A percentile compares a stretch with the other conserved stretches of the same genome.
Conservation (phyloP, 1,284 basidiomycete genomes). For the Leccinum solheimii region DNA sequence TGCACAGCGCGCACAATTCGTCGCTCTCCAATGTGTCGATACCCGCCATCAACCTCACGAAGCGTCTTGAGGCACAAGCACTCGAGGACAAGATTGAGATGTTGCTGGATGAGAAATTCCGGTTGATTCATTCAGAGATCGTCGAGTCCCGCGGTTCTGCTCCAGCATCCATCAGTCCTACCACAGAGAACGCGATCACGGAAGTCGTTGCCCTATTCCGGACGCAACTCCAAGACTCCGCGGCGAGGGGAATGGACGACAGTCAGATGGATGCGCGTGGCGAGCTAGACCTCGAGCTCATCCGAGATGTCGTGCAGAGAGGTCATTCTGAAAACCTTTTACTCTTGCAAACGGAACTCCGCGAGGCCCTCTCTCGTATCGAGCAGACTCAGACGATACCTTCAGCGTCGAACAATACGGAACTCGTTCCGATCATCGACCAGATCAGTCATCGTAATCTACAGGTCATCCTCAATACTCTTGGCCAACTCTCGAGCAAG, state of each 20-base stretch:
- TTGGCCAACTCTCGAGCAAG: slow-evolving; percentile 60
- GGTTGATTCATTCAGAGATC: slow-evolving; percentile 48
- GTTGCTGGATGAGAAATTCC: slow-evolving; percentile 67
- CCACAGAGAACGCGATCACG: slow-evolving; percentile 58
- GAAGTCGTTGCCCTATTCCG: slow-evolving; percentile 70
- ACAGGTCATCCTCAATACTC: slow-evolving; percentile 56
- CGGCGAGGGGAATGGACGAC: slow-evolving; percentile 58
- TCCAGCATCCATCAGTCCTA: slow-evolving; percentile 38
- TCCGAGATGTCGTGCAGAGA: slow-evolving; percentile 68
- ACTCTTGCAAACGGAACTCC: slow-evolving; percentile 59
- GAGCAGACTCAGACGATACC: slow-evolving; percentile 30
- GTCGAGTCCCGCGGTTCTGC: slow-evolving; percentile 22
- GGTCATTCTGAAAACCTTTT: slow-evolving; percentile 60
- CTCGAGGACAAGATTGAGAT: slow-evolving; percentile 58
- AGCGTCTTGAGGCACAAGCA: slow-evolving; percentile 53
- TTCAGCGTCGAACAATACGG: slow-evolving; percentile 23
- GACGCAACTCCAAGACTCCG: slow-evolving; percentile 63
- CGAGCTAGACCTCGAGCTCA: slow-evolving; percentile 73
- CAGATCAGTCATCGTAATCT: slow-evolving; percentile 56
- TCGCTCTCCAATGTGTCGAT: slow-evolving; percentile 45
- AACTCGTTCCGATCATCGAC: slow-evolving; percentile 49
- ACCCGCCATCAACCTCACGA: slow-evolving; percentile 53
- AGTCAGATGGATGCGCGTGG: slow-evolving; percentile 68
- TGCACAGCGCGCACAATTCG: slow-evolving; percentile 43
- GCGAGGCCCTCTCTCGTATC: slow-evolving; percentile 43